phyloP scores from a whole-genome alignment of 106 monocot genomes.

The Cymbidium sinense region DNA sequence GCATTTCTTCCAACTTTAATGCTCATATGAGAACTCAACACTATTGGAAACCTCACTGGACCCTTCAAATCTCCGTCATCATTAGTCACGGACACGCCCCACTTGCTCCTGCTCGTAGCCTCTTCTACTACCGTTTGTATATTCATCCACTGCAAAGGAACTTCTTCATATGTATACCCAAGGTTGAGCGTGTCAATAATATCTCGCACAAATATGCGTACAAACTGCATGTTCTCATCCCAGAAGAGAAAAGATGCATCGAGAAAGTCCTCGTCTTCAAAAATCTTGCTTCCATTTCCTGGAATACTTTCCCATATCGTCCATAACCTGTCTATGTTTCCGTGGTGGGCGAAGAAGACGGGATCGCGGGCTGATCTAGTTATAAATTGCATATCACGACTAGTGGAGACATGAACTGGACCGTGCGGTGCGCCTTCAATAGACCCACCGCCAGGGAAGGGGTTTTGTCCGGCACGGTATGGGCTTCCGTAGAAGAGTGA shows the following conservation, averaged over 20 bases:
- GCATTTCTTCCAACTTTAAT: not conserved
- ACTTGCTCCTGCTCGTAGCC: not conserved
- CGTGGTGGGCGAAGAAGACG: constrained; percentile 15
- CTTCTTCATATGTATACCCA: not conserved
- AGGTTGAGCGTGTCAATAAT: not conserved
- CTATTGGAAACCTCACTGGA: not conserved
- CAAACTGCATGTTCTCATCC: not conserved
- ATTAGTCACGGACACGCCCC: not conserved
- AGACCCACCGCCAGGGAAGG: not conserved
- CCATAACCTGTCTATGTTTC: constrained; percentile 18
- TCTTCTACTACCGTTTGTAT: not conserved
- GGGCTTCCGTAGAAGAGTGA: not conserved
- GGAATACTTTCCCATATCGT: constrained; percentile 1
- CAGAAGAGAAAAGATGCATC: constrained; percentile 8
- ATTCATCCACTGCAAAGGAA: not conserved
- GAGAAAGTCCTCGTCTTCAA: constrained; percentile 16
- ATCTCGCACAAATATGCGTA: not conserved
- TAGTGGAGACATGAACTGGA: not conserved
- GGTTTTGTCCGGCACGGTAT: not conserved
- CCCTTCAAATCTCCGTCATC: not conserved
- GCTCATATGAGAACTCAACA: not conserved
- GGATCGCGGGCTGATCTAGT: constrained; percentile 11
- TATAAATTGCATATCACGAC: constrained; percentile 8
- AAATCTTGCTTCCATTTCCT: not conserved
- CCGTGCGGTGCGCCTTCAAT: constrained; percentile 1